Evolutionary conservation across 164 flowering plant genomes (phyloP).

Genomic region (Piper longum): DNA sequence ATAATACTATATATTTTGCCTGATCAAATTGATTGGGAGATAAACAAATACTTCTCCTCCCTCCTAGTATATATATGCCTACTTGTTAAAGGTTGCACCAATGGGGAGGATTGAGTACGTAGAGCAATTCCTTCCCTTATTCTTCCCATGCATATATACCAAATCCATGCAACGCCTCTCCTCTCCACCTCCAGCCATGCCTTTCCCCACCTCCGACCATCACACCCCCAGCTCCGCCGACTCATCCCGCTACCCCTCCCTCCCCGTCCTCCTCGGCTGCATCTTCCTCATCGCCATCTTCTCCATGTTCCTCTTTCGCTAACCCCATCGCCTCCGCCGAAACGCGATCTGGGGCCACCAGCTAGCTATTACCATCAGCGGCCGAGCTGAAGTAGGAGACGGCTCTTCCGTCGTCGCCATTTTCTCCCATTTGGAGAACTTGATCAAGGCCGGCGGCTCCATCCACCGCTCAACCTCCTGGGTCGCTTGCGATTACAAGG

Average conservation of each 20-base stretch:
- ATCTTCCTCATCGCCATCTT: slow-evolving; percentile 44
- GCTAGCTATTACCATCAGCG: too few relatives aligned
- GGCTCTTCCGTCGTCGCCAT: too few relatives aligned
- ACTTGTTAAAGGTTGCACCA: neutral
- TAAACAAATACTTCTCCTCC: neutral
- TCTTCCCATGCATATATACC: slow-evolving; percentile 14
- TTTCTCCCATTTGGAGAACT: too few relatives aligned
- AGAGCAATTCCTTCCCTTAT: slow-evolving; percentile 38
- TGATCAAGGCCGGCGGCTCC: too few relatives aligned
- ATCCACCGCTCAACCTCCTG: too few relatives aligned
- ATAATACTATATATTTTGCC: too few relatives aligned
- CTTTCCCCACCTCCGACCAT: slow-evolving; percentile 11
- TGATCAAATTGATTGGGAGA: too few relatives aligned
- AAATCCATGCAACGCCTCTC: slow-evolving; percentile 41
- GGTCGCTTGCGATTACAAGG: too few relatives aligned
- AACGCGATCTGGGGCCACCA: slow-evolving; percentile 14
- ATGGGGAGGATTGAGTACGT: too few relatives aligned
- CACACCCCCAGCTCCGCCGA: slow-evolving; percentile 33
- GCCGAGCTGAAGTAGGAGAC: too few relatives aligned
- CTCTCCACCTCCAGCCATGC: slow-evolving; percentile 38
- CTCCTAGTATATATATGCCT: slow-evolving; percentile 64
- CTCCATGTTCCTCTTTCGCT: slow-evolving; percentile 57
- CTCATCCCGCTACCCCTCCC: slow-evolving; percentile 33
- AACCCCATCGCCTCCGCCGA: slow-evolving; percentile 47
- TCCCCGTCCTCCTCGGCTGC: too few relatives aligned